Evolutionary conservation across 2,329 filamentous ascomycete genomes (phyloP), one percentile per base, ranked within the genome.

Genomic region (Hirsutella rhossiliensis): DNA sequence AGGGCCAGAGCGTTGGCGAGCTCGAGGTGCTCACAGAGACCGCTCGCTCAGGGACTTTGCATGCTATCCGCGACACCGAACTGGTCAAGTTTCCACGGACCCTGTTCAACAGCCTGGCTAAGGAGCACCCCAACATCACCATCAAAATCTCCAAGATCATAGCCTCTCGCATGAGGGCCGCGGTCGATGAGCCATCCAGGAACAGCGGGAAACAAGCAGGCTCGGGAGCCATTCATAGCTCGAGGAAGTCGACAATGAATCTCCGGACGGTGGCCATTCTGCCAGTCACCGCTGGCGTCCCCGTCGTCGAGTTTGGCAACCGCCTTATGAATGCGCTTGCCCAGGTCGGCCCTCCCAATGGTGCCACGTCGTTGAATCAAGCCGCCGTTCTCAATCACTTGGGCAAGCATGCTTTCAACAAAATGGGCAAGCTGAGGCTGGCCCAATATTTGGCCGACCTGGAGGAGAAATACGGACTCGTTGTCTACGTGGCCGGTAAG

Each of bases 61-160:
- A 97, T 57, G 92, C 92, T 5, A 98, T 98, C 53, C 84, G 92
- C 45, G 92, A 97, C 51, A 97, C 92, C 0, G 92, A 98, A 59
- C 68, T 98, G 27, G 90, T 94, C 46, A 97, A 95, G 55, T 95
- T 98, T 47, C 92, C 92, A 1, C 85, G 90, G 46, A 95, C 87
- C 0, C 68, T 98, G 1, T 98, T 98, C 71, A 98, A 98, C 69
- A 98, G 92, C 57, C 76, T 98, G 43, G 92, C 92, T 1, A 84
- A 95, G 58, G 92, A 98, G 57, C 92, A 98, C 57, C 92, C 92
- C 5, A 94, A 88, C 38, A 98, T 98, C 56, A 97, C 92, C 0
- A 97, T 98, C 62, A 96, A 97, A 63, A 94, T 98, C 27, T 97
- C 92, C 2, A 98, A 97, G 62, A 92, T 98, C 53, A 96, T 98